Conservation (phyloP, 2,329 filamentous ascomycete species). For the Pseudopithomyces maydicus region DNA sequence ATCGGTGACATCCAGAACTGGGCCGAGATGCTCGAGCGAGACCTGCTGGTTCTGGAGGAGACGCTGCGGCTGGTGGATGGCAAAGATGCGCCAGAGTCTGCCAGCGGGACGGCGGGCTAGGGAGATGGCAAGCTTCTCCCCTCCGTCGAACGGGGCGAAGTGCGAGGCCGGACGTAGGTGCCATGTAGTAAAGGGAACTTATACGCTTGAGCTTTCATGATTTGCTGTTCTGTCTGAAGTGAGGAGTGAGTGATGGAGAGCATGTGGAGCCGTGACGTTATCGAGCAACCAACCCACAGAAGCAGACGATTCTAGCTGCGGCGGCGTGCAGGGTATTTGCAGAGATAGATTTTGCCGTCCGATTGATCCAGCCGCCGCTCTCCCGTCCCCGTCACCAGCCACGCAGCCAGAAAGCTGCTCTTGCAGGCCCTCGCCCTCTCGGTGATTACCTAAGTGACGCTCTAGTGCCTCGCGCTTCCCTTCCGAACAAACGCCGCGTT, state of each 20-base stretch:
- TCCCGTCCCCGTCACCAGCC: too few relatives aligned
- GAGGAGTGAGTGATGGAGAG: background rate
- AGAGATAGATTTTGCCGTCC: background rate
- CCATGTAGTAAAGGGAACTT: background rate
- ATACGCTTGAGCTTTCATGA: background rate
- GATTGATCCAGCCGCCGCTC: background rate
- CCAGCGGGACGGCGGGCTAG: conserved; percentile 33
- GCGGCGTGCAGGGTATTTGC: background rate
- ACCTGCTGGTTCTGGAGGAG: conserved; percentile 48
- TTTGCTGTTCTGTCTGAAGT: background rate
- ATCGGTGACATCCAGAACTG: conserved; percentile 84
- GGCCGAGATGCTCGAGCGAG: conserved; percentile 74
- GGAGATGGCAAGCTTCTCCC: conserved; percentile 11
- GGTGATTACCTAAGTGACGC: background rate
- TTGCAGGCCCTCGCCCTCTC: too few relatives aligned
- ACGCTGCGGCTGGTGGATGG: conserved; percentile 45
- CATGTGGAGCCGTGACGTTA: background rate
- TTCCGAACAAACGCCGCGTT: conserved; percentile 7
- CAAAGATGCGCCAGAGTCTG: conserved; percentile 28
- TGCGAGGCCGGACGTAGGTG: background rate
- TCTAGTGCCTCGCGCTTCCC: background rate
- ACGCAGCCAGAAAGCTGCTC: too few relatives aligned
- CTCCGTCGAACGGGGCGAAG: conserved; percentile 2
- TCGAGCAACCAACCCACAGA: background rate
- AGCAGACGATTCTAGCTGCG: background rate